phyloP scores from a whole-genome alignment of 2,329 filamentous ascomycete genomes.

The Xylariaceae sp. region DNA sequence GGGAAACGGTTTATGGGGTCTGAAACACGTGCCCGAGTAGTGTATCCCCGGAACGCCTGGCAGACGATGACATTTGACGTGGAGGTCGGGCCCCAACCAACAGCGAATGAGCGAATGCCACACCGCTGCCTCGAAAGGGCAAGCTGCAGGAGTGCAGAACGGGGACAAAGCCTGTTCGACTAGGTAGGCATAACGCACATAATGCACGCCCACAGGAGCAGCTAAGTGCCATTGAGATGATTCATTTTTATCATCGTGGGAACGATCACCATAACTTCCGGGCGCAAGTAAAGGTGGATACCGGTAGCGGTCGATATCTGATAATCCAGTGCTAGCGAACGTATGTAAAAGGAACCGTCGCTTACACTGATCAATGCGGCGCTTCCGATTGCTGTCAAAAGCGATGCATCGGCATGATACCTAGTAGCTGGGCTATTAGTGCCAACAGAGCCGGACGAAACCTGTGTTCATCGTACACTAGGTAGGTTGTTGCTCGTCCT shows the following conservation, averaged over 20 bases:
- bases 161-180: constrained; percentile 24
- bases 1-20: constrained; percentile 14
- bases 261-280: constrained; percentile 6
- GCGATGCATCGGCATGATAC: constrained; percentile 3
- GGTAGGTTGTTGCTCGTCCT: constrained; percentile 1
- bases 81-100: constrained; percentile 30
- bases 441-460: not conserved
- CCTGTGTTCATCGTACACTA: no score
- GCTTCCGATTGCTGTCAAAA: not conserved
- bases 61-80: constrained; percentile 26
- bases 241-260: constrained; percentile 2
- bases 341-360: not conserved
- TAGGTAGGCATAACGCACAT: constrained; percentile 20
- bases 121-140: constrained; percentile 30
- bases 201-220: constrained; percentile 18
- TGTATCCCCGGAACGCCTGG: constrained; percentile 26
- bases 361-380: constrained; percentile 6
- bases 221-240: constrained; percentile 4
- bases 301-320: not conserved
- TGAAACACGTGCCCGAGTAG: constrained; percentile 32
- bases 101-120: constrained; percentile 34
- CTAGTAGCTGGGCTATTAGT: not conserved
- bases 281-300: not conserved
- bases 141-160: constrained; percentile 30
- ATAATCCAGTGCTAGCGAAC: constrained; percentile 1